Evolutionary conservation across 495 filamentous ascomycete genomes (phyloP).

Genomic region (Alectoria sarmentosa): DNA sequence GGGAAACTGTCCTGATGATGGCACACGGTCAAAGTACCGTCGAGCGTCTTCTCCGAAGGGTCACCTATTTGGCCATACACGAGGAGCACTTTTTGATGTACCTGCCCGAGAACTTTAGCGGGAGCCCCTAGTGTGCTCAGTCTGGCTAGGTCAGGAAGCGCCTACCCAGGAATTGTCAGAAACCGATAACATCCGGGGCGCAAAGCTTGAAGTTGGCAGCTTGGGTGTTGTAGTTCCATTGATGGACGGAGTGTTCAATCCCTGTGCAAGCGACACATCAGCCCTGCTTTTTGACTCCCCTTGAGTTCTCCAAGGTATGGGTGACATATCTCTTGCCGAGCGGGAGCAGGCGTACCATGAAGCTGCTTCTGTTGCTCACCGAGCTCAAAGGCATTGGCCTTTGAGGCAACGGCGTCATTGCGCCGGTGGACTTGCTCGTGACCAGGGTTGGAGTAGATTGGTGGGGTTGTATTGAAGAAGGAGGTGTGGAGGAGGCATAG

Average conservation of each 20-base stretch:
- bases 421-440: slow-evolving; percentile 42
- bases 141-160: not conserved
- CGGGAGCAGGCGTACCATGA: slow-evolving; percentile 35
- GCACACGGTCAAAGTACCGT: slow-evolving; percentile 71
- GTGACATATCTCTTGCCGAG: not conserved
- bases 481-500: slow-evolving; percentile 50
- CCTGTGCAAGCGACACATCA: slow-evolving; percentile 38
- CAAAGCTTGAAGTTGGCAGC: slow-evolving; percentile 63
- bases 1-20: slow-evolving; percentile 83
- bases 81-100: slow-evolving; percentile 81
- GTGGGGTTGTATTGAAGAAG: slow-evolving; percentile 52
- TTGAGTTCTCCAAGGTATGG: not conserved
- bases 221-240: slow-evolving; percentile 45
- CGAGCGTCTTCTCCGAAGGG: slow-evolving; percentile 57
- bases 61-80: slow-evolving; percentile 76
- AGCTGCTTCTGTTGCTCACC: slow-evolving; percentile 45
- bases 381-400: slow-evolving; percentile 37
- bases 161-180: slow-evolving; percentile 77
- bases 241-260: slow-evolving; percentile 43
- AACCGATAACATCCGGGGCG: slow-evolving; percentile 68
- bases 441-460: slow-evolving; percentile 45
- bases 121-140: not conserved
- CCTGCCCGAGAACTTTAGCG: slow-evolving; percentile 43
- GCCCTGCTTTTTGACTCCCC: slow-evolving; percentile 41
- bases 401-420: slow-evolving; percentile 38